Evolutionary conservation across 148 eudicot species (phyloP).

Genomic region (Chenopodium quinoa): DNA sequence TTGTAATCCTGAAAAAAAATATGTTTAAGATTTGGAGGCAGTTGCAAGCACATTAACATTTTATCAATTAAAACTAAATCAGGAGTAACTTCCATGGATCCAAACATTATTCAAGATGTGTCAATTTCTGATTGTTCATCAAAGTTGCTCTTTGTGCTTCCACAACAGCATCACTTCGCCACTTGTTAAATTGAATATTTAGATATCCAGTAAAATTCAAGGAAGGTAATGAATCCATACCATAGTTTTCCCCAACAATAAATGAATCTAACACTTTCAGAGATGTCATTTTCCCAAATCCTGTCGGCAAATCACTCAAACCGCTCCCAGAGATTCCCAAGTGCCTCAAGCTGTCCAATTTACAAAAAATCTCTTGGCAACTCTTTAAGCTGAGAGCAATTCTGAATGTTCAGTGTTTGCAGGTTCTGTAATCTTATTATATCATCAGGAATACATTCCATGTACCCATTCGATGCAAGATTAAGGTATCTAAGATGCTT

Average conservation of each 20-base stretch:
- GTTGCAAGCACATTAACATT: neutral
- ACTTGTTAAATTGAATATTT: neutral
- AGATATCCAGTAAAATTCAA: neutral
- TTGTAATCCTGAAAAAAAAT: neutral
- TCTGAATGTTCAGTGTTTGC: neutral
- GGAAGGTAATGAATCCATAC: neutral
- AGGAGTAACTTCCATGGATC: neutral
- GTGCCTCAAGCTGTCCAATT: neutral
- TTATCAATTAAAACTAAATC: neutral
- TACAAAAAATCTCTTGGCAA: slow-evolving; percentile 31
- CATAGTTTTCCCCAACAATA: neutral
- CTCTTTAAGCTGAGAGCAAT: neutral
- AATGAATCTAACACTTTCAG: neutral
- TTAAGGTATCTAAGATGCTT: too few species aligned
- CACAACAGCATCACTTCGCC: neutral
- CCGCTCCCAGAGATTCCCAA: too few species aligned
- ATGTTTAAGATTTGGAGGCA: neutral
- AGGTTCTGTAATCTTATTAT: too few species aligned
- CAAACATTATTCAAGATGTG: neutral
- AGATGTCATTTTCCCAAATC: slow-evolving; percentile 6
- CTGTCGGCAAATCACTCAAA: neutral
- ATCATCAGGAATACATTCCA: too few species aligned
- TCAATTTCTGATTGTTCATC: neutral
- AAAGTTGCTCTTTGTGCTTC: neutral
- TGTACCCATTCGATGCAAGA: too few species aligned